Conservation (phyloP, 208 protist species). For the Acanthamoeba castellanii region DNA sequence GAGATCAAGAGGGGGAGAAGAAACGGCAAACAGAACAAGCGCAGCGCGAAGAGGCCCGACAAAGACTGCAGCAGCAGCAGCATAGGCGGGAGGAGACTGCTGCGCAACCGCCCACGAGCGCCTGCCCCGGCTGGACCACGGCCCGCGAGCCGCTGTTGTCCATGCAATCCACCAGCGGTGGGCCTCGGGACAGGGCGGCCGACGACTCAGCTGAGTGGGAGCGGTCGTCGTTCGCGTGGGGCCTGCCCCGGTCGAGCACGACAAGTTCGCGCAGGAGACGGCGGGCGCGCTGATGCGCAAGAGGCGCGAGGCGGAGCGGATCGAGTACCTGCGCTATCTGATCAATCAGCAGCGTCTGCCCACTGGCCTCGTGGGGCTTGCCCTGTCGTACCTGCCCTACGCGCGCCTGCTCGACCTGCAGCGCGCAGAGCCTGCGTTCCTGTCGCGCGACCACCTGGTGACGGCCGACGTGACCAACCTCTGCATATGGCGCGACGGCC, state of each 20-base stretch:
- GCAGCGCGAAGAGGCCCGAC: too few relatives aligned
- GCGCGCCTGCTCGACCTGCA: background rate
- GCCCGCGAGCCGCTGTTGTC: too few relatives aligned
- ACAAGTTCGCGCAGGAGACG: slow-evolving; percentile 5
- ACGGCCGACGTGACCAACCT: background rate
- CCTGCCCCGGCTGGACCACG: too few relatives aligned
- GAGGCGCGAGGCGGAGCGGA: background rate
- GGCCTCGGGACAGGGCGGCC: too few relatives aligned
- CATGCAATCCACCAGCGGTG: too few relatives aligned
- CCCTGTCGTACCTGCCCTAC: background rate
- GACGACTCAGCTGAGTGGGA: too few relatives aligned
- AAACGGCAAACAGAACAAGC: too few relatives aligned
- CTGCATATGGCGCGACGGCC: background rate
- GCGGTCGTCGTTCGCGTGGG: too few relatives aligned
- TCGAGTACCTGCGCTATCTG: background rate
- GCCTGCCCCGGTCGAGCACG: background rate
- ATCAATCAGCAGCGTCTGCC: background rate
- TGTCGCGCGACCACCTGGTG: background rate
- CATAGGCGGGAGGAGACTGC: too few relatives aligned
- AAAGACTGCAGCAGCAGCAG: too few relatives aligned
- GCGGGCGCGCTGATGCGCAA: background rate
- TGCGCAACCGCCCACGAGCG: too few relatives aligned
- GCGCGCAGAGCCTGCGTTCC: background rate
- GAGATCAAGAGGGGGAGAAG: too few relatives aligned
- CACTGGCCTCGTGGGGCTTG: background rate